Percentiles rank a stretch among this genome's conserved stretches.
These are phyloP conservation scores for Calocera viscosa DNA, from an alignment of 768 basidiomycete species.

Conservation along the genomic window DNA sequence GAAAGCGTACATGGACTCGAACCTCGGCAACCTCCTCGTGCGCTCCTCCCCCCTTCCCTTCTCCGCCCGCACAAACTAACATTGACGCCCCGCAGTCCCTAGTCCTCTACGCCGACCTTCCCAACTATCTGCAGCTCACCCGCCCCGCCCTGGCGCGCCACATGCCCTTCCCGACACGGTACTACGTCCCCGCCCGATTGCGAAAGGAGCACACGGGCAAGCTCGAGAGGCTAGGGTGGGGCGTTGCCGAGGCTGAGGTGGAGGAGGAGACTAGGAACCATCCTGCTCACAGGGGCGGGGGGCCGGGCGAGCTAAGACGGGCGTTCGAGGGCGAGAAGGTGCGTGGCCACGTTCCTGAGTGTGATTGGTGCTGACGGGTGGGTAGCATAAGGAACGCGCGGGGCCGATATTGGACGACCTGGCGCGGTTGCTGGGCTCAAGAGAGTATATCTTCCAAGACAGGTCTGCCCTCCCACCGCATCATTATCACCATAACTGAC, in stretches of 20 bases:
- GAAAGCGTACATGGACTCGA: conserved; percentile 50
- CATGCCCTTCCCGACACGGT: conserved; percentile 56
- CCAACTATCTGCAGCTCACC: conserved; percentile 51
- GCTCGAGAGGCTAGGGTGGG: conserved; percentile 55
- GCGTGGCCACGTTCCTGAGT: conserved; percentile 43
- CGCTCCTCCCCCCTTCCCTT: conserved; percentile 21
- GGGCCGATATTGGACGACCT: not conserved
- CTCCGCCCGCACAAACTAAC: conserved; percentile 11
- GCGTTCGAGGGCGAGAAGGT: conserved; percentile 60
- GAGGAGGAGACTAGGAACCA: conserved; percentile 32
- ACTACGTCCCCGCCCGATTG: conserved; percentile 57
- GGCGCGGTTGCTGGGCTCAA: not conserved
- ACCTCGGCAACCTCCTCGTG: conserved; percentile 61
- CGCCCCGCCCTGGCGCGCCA: conserved; percentile 42
- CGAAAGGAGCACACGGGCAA: conserved; percentile 44
- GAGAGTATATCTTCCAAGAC: not conserved
- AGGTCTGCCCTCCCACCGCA: not conserved
- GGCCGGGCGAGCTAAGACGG: conserved; percentile 9
- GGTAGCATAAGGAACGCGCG: not conserved
- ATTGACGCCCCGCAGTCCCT: conserved; percentile 37
- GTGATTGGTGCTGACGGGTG: conserved; percentile 21
- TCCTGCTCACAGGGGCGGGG: conserved; percentile 26
- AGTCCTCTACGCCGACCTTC: conserved; percentile 45
- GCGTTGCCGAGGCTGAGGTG: conserved; percentile 30
- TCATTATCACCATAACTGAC: not conserved